These are phyloP conservation scores for Monocercomonoides exilis DNA, from an alignment of 78 protist genomes.

Conservation along the genomic window DNA sequence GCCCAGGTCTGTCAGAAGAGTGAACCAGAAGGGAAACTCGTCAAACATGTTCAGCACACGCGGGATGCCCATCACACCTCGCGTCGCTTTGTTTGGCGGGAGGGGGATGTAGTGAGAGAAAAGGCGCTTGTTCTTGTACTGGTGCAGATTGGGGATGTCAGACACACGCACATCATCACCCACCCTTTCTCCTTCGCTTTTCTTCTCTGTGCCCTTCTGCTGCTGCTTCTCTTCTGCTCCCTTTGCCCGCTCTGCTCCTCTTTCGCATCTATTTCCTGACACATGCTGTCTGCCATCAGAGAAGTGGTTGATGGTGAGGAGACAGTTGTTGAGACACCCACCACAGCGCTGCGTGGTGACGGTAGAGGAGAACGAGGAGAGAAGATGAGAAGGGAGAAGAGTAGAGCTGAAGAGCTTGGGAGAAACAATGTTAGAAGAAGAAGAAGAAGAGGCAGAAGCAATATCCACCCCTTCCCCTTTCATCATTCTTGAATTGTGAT, in stretches of 20 bases:
- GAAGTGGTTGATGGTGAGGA: slow-evolving; percentile 13
- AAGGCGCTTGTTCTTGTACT: not conserved
- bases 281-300: not conserved
- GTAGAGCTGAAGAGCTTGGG: not conserved
- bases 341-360: not conserved
- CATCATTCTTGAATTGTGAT: not conserved
- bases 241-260: no score
- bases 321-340: slow-evolving; percentile 23
- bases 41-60: slow-evolving; percentile 8
- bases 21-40: slow-evolving; percentile 35
- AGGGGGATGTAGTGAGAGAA: not conserved
- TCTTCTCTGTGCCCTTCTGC: not conserved
- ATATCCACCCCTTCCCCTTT: not conserved
- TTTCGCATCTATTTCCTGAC: slow-evolving; percentile 19
- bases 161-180: not conserved
- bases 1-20: slow-evolving; percentile 9
- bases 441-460: not conserved
- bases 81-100: not conserved
- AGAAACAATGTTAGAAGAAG: not conserved
- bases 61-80: slow-evolving; percentile 32
- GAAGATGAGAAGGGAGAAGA: not conserved
- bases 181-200: no score
- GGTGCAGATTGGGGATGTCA: slow-evolving; percentile 14
- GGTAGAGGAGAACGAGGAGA: not conserved
- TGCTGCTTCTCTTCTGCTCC: not conserved